These are phyloP conservation scores for Geotrichum reessii DNA, from an alignment of 1,139 yeast species.

Conservation along the genomic window DNA sequence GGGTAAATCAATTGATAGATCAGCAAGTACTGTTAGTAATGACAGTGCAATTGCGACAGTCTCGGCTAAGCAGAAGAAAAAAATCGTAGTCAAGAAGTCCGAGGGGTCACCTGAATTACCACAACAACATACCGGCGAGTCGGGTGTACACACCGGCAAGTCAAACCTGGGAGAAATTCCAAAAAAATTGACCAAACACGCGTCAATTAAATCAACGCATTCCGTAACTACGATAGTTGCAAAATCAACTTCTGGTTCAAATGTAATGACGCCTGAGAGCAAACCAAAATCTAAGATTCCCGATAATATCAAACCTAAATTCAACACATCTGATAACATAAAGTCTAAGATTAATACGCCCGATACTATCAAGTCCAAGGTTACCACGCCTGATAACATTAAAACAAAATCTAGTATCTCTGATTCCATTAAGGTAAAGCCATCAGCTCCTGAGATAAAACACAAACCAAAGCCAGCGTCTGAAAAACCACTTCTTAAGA, in stretches of 20 bases:
- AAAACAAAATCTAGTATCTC: neutral
- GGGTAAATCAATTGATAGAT: conserved; percentile 2
- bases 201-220: neutral
- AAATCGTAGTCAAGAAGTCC: neutral
- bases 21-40: neutral
- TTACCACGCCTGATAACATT: neutral
- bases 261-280: neutral
- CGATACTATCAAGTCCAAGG: neutral
- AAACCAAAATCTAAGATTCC: neutral
- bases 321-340: neutral
- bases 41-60: conserved; percentile 9
- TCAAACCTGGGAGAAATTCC: neutral
- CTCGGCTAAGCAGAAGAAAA: conserved; percentile 1
- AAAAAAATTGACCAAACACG: neutral
- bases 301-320: neutral
- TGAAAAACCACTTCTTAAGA: neutral
- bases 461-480: neutral
- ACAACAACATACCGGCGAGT: neutral
- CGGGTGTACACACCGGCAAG: neutral
- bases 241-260: neutral
- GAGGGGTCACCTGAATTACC: neutral
- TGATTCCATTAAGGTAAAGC: neutral
- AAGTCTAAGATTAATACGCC: no score
- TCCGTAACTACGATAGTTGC: neutral
- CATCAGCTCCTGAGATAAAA: neutral